Base-by-base conservation (phyloP, 1,139 yeast species). In the Lodderomyces metapsilosis region DNA sequence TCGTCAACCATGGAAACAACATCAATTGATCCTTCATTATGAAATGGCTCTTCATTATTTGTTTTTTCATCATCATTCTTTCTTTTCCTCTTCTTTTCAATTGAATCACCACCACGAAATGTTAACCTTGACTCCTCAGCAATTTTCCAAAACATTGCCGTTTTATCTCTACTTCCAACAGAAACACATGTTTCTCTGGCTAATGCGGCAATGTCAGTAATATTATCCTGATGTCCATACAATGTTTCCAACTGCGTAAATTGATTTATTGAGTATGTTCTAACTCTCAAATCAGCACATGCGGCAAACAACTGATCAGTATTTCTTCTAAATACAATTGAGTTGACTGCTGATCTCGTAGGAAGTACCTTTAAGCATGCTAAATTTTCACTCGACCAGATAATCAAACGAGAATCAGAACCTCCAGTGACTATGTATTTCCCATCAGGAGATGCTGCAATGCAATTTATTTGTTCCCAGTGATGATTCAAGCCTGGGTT, bases 141-240 rank as follows among this genome's bases (percentile, higher is more conserved):
- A 50, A 92, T 88, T 62, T 94, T 92, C 98, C 98, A 92, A 54
- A 88, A 71, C 83, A 94, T 85, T 13, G 94, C 97, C 1, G 96
- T 87, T 54, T 95, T 82, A 64, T 92, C 98, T 55, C 98, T 78
- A 4, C 95, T 76, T 16, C 98, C 98, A 20, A 91, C 98, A 17
- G 96, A 88, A 30, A 92, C 92, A 71, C 98, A 92, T 40, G 96
- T 80, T 58, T 92, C 98, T 61, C 82, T 81, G 13, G 80, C 78
- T 49, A 92, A 70, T 0, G 96, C 86, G 18, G 89, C 69, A 43
- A 92, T 83, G 56, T 84, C 97, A 36, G 78, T 76, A 35, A 92
- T 91, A 43, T 78, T 72, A 59, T 94, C 98, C 66, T 94, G 98
- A 62, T 92, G 98, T 1, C 98, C 98, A 62, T 88, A 92, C 39